A percentile compares a stretch with the other conserved stretches of the same genome.
These are phyloP conservation scores for Thymus quinquecostatus DNA, from an alignment of 257 asterid species.

Conservation along the genomic window DNA sequence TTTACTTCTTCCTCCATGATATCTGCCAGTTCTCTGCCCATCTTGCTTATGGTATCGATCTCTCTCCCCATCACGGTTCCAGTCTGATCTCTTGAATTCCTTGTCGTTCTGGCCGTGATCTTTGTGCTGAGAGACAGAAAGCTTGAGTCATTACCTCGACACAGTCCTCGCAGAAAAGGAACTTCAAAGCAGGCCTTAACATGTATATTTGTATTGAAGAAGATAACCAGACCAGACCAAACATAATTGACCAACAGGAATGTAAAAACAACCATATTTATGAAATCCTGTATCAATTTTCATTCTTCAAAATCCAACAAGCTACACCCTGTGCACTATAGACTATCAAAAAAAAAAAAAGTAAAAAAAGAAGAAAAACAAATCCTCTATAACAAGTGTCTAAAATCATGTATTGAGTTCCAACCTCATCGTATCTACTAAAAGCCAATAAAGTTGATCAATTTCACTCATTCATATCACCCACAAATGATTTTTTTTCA, in stretches of 20 bases:
- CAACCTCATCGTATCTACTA: slow-evolving; percentile 2
- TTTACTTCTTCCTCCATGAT: slow-evolving; percentile 46
- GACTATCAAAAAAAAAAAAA: not conserved
- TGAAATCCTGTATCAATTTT: not conserved
- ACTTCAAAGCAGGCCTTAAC: not conserved
- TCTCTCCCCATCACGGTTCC: slow-evolving; percentile 38
- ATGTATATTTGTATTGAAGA: not conserved
- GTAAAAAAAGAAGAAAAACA: not conserved
- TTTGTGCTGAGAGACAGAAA: slow-evolving; percentile 38
- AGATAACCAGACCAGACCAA: slow-evolving; percentile 8
- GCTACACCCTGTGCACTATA: not conserved
- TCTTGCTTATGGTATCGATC: slow-evolving; percentile 39
- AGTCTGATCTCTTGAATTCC: slow-evolving; percentile 37
- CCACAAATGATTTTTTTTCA: not conserved
- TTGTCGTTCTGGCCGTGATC: slow-evolving; percentile 41
- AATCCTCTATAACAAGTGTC: not conserved
- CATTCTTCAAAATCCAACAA: slow-evolving; percentile 8
- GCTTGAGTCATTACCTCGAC: slow-evolving; percentile 14
- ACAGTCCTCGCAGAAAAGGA: not conserved
- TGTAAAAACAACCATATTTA: not conserved
- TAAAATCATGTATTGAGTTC: not conserved
- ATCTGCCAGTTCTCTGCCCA: slow-evolving; percentile 33
- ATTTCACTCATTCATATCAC: not conserved
- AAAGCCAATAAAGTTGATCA: slow-evolving; percentile 11
- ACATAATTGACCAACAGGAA: slow-evolving; percentile 1